Evolutionary conservation across 306 rosid species (phyloP), one percentile per base, ranked within the genome.

Genomic region (Glycine tomentella): DNA sequence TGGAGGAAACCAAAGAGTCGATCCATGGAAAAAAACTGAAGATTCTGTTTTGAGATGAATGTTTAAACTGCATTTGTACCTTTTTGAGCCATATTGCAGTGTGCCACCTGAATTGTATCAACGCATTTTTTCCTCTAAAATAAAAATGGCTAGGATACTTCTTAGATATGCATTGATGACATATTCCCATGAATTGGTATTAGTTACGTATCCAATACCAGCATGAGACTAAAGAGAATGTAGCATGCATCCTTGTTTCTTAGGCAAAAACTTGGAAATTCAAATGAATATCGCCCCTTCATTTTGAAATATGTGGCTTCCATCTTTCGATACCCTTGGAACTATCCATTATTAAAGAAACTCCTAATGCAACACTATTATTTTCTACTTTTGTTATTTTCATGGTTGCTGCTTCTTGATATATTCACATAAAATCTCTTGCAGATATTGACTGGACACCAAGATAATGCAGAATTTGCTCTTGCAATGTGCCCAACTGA

Each of bases 401-500:
- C 53, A 20, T 80, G 81, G 10, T 67, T 83, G 10, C 42, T 72
- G 25, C 34, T 58, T 46, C 49, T 31, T 57, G 55, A 48, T 48
- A 59, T 67, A 45, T 72, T 83, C 49, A 74, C 46, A 5, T 51
- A 48, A 12, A 5, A 62, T 49, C 25, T 53, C 66, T 50, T 86
- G 84, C 90, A 96, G 99, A 85, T 93, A 80, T 84, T 96, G 84
- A 96, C 99, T 51, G 99, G 99, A 78, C 99, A 96, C 85, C 92
- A 93, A 87, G 99, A 96, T 63, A 96, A 96, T 96, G 99, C 99
- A 20, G 99, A 96, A 83, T 96, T 92, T 82, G 99, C 99, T 72
- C 99, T 96, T 86, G 97, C 99, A 64, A 92, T 96, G 99, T 96
- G 99, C 88, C 99, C 97, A 69, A 93, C 97, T 67, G 98, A 96